These are phyloP conservation scores for Cladosporium austrohemisphaericum DNA, from an alignment of 2,329 filamentous ascomycete genomes.

Conservation along the genomic window DNA sequence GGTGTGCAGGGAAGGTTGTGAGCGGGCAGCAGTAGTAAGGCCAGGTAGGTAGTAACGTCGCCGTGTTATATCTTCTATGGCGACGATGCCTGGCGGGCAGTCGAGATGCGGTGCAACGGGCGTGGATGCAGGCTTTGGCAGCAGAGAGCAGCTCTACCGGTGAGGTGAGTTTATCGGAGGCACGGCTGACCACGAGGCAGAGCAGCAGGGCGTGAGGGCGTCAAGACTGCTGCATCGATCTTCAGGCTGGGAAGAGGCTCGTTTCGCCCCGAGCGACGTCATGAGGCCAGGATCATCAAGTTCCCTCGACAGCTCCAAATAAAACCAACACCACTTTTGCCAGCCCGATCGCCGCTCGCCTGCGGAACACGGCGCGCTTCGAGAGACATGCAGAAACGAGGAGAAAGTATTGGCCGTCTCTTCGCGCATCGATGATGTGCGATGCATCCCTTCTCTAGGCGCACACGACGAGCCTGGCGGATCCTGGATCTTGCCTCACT, in stretches of 20 bases:
- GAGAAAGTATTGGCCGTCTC: too few relatives aligned
- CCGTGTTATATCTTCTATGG: too few relatives aligned
- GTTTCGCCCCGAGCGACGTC: background rate
- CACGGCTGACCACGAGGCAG: background rate
- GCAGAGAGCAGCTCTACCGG: too few relatives aligned
- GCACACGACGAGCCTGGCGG: too few relatives aligned
- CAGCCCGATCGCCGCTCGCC: background rate
- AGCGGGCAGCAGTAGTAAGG: background rate
- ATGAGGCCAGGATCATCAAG: constrained; percentile 6
- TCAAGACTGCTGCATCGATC: background rate
- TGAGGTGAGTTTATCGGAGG: background rate
- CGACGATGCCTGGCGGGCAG: background rate
- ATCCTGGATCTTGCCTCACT: too few relatives aligned
- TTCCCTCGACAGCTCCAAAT: constrained; percentile 4
- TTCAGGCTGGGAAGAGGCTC: background rate
- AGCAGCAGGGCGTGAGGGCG: background rate
- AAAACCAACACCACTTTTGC: background rate
- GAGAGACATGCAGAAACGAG: too few relatives aligned
- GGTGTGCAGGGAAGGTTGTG: background rate
- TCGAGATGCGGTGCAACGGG: background rate
- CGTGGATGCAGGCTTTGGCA: background rate
- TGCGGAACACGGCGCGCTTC: too few relatives aligned
- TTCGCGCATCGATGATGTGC: too few relatives aligned
- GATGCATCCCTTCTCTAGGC: too few relatives aligned
- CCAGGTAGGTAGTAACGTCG: too few relatives aligned